A percentile compares a stretch with the other conserved stretches of the same genome.
phyloP scores from a whole-genome alignment of 371 early-diverging fungal species.

The Blakeslea trispora region DNA sequence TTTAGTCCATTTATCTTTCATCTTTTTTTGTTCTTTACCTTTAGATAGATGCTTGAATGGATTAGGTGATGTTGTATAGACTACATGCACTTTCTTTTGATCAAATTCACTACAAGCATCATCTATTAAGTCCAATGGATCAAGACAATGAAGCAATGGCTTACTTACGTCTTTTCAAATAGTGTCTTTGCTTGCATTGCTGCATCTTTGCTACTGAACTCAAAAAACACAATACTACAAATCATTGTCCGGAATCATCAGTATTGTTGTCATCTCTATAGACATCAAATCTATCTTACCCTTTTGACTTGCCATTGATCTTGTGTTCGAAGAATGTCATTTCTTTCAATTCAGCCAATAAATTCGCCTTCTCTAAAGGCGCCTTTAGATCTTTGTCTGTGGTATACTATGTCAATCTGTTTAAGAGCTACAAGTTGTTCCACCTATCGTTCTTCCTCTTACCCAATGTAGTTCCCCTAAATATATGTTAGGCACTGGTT shows the following conservation, averaged over 20 bases:
- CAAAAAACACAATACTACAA: slow-evolving; percentile 51
- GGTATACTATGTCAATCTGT: slow-evolving; percentile 43
- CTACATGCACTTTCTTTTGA: slow-evolving; percentile 36
- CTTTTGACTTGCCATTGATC: slow-evolving; percentile 68
- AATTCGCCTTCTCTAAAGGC: slow-evolving; percentile 42
- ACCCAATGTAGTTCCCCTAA: slow-evolving; percentile 59
- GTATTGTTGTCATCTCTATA: background rate
- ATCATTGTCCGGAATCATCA: too few relatives aligned
- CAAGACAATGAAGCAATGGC: background rate
- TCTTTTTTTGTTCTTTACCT: slow-evolving; percentile 28
- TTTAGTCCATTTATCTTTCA: too few relatives aligned
- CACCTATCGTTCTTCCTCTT: background rate
- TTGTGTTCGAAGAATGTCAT: slow-evolving; percentile 64
- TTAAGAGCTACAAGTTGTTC: background rate
- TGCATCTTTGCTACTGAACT: slow-evolving; percentile 44
- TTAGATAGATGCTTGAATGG: slow-evolving; percentile 55
- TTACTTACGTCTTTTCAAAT: slow-evolving; percentile 46
- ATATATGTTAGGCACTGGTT: slow-evolving; percentile 46
- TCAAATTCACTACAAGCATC: slow-evolving; percentile 40
- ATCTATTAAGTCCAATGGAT: too few relatives aligned
- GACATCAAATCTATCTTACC: slow-evolving; percentile 42
- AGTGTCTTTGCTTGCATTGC: slow-evolving; percentile 42
- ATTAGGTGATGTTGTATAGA: slow-evolving; percentile 42
- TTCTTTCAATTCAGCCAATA: slow-evolving; percentile 44
- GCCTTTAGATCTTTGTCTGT: slow-evolving; percentile 53